Base-by-base conservation (phyloP, 345 rosid species). In the Gossypium australe region DNA sequence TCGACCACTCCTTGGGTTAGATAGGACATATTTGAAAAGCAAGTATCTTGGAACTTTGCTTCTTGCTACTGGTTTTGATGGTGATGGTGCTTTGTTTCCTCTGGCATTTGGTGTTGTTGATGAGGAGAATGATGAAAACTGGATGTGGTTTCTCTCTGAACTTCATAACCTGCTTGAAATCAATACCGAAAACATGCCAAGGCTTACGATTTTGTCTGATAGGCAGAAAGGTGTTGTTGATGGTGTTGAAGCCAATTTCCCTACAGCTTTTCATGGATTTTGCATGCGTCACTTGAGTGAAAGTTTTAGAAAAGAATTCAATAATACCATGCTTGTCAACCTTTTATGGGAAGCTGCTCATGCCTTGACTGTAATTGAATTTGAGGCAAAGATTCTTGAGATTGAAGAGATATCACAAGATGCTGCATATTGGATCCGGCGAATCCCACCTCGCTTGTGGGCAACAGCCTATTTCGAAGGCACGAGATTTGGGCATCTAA, bases 141-240 rank as follows among this genome's bases (percentile, higher is more conserved):
- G 99, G 98, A 93, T 93, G 98, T 95, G 99, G 99, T 95, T 95
- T 83, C 86, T 95, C 16, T 90, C 96, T 38, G 98, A 93, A 80
- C 98, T 95, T 75, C 99, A 90, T 78, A 93, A 84, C 55, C 89
- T 93, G 76, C 97, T 95, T 3, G 99, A 95, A 81, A 84, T 94
- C 25, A 95, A 95, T 67, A 85, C 98, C 0, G 98, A 95, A 88
- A 95, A 93, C 85, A 95, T 95, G 99, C 98, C 99, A 0, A 89
- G 93, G 82, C 94, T 95, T 75, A 93, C 97, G 20, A 95, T 95
- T 75, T 85, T 95, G 83, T 95, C 99, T 0, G 98, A 95, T 71
- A 85, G 98, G 79, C 96, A 91, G 52, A 89, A 89, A 64, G 98
- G 94, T 34, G 88, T 95, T 47, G 94, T 88, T 22, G 99, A 95